Percentiles rank a stretch among this genome's conserved stretches.
These are phyloP conservation scores for Aspergillus latus DNA, from an alignment of 2,329 filamentous ascomycete species.

Conservation along the genomic window DNA sequence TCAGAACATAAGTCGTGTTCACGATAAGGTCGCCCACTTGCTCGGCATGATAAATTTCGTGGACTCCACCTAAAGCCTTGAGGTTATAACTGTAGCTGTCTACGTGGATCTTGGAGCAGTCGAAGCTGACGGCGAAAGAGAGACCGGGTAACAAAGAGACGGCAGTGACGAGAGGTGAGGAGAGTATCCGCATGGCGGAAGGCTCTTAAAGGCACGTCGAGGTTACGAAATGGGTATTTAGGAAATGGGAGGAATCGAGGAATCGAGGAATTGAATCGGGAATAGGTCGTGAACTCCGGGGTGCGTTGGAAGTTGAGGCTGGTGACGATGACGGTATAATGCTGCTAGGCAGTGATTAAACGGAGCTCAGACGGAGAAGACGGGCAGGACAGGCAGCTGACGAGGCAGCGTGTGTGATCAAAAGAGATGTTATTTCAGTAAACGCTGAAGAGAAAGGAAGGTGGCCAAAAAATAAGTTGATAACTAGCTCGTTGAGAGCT, in stretches of 20 bases:
- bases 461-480: slow-evolving; percentile 12
- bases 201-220: not conserved
- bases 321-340: slow-evolving; percentile 7
- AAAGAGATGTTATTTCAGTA: not conserved
- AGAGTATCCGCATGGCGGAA: slow-evolving; percentile 36
- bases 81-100: slow-evolving; percentile 43
- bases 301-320: not conserved
- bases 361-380: slow-evolving; percentile 10
- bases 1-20: slow-evolving; percentile 40
- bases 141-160: slow-evolving; percentile 28
- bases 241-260: not conserved
- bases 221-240: not conserved
- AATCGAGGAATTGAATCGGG: not conserved
- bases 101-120: slow-evolving; percentile 39
- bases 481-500: not conserved
- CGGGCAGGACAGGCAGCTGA: slow-evolving; percentile 7
- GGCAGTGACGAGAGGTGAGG: slow-evolving; percentile 27
- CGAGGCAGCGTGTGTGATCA: slow-evolving; percentile 3
- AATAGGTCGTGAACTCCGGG: not conserved
- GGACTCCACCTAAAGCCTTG: slow-evolving; percentile 39
- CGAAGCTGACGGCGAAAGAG: slow-evolving; percentile 34
- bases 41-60: slow-evolving; percentile 35
- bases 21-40: slow-evolving; percentile 27
- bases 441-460: slow-evolving; percentile 11
- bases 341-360: slow-evolving; percentile 8